Evolutionary conservation across 2,329 filamentous ascomycete genomes (phyloP).

Genomic region (Trichoderma aggressivum): DNA sequence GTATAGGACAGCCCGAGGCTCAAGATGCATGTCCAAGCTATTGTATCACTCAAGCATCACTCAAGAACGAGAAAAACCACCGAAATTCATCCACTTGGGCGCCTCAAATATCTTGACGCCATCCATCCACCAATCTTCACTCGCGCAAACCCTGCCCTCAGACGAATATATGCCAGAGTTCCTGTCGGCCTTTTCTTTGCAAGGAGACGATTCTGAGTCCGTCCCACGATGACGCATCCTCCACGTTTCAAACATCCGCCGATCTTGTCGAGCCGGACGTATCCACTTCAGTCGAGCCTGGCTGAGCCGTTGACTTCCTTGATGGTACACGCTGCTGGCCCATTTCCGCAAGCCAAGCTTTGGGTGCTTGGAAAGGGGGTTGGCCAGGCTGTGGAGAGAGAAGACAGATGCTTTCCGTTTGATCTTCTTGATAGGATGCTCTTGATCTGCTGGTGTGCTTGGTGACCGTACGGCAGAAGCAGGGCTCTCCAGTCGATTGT

Average conservation of each 20-base stretch:
- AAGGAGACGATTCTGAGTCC: slow-evolving; percentile 17
- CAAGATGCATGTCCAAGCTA: neutral
- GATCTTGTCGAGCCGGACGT: slow-evolving; percentile 27
- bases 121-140: slow-evolving; percentile 37
- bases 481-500: slow-evolving; percentile 20
- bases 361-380: slow-evolving; percentile 27
- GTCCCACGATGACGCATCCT: slow-evolving; percentile 21
- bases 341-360: slow-evolving; percentile 31
- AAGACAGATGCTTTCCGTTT: slow-evolving; percentile 35
- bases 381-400: slow-evolving; percentile 30
- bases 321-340: slow-evolving; percentile 28
- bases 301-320: slow-evolving; percentile 27
- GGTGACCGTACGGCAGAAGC: neutral
- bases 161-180: slow-evolving; percentile 27
- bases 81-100: slow-evolving; percentile 33
- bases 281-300: slow-evolving; percentile 29
- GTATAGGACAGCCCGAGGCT: neutral
- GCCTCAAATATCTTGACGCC: slow-evolving; percentile 33
- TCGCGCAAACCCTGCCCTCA: slow-evolving; percentile 25
- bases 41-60: neutral
- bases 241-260: slow-evolving; percentile 29
- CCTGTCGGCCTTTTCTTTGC: slow-evolving; percentile 27
- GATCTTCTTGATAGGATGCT: slow-evolving; percentile 18
- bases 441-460: slow-evolving; percentile 11
- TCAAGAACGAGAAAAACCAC: neutral